Evolutionary conservation across 805 yeast species (phyloP).

Genomic region (Lachancea quebecensis): DNA sequence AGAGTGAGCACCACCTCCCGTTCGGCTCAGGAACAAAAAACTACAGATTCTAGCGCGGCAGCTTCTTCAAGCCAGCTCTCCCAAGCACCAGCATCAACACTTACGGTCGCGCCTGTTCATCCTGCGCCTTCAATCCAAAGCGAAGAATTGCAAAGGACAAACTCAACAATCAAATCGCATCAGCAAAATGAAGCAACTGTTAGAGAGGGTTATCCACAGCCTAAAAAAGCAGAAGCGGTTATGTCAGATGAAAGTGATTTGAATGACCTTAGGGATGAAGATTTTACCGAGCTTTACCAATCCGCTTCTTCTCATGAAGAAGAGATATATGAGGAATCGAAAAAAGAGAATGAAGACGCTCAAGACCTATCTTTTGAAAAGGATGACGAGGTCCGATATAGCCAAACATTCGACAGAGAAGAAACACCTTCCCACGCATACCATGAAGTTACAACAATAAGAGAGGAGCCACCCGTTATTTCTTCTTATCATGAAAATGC

Average conservation of each 20-base stretch:
- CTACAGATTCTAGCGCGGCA: too few species aligned
- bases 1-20: too few species aligned
- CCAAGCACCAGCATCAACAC: not conserved
- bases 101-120: too few species aligned
- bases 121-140: too few species aligned
- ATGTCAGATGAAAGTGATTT: too few species aligned
- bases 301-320: constrained; percentile 11
- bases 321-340: not conserved
- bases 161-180: too few species aligned
- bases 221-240: too few species aligned
- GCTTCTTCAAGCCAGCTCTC: not conserved
- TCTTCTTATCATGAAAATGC: not conserved
- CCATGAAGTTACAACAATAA: constrained; percentile 29
- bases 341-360: constrained; percentile 14
- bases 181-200: too few species aligned
- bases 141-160: too few species aligned
- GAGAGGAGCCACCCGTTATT: constrained; percentile 21
- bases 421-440: constrained; percentile 14
- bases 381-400: constrained; percentile 29
- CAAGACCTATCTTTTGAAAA: constrained; percentile 32
- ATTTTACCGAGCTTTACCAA: not conserved
- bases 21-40: too few species aligned
- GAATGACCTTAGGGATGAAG: constrained; percentile 1
- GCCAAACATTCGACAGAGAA: constrained; percentile 11
- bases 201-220: too few species aligned